Conservation (phyloP, 257 asterid genomes). For the Hygrophila difformis region DNA sequence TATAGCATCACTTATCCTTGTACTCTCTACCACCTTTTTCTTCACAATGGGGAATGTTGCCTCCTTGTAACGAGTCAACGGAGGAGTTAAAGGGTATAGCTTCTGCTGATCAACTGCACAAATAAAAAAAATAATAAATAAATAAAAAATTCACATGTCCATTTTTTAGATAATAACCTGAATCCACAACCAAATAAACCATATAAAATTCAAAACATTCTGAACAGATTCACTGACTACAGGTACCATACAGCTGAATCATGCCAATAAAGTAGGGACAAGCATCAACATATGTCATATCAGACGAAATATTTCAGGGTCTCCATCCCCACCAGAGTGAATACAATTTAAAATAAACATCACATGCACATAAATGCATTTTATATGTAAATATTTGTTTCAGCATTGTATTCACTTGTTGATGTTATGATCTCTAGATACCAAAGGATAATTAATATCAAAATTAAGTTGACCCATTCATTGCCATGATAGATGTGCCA, state of each 20-base stretch:
- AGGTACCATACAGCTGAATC: background rate
- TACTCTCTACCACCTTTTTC: slow-evolving; percentile 59
- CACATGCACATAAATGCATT: background rate
- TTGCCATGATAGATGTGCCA: slow-evolving; percentile 4
- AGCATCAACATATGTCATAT: slow-evolving; percentile 5
- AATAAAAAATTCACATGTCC: too few species aligned
- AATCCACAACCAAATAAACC: slow-evolving; percentile 3
- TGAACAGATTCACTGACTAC: background rate
- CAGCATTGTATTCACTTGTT: background rate
- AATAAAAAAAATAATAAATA: too few species aligned
- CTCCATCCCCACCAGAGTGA: background rate
- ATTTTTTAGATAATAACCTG: too few species aligned
- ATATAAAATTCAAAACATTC: background rate
- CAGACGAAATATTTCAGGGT: background rate
- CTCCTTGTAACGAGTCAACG: slow-evolving; percentile 90
- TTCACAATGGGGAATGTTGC: slow-evolving; percentile 68
- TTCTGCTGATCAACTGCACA: slow-evolving; percentile 66
- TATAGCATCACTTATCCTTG: slow-evolving; percentile 47
- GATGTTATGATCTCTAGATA: background rate
- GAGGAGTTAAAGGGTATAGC: slow-evolving; percentile 79
- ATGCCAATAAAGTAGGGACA: slow-evolving; percentile 9
- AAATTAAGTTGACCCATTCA: background rate
- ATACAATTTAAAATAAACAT: too few species aligned
- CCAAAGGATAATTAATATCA: slow-evolving; percentile 6
- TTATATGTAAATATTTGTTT: too few species aligned